phyloP scores from a whole-genome alignment of 495 filamentous ascomycete genomes.

The Neurospora sp. region DNA sequence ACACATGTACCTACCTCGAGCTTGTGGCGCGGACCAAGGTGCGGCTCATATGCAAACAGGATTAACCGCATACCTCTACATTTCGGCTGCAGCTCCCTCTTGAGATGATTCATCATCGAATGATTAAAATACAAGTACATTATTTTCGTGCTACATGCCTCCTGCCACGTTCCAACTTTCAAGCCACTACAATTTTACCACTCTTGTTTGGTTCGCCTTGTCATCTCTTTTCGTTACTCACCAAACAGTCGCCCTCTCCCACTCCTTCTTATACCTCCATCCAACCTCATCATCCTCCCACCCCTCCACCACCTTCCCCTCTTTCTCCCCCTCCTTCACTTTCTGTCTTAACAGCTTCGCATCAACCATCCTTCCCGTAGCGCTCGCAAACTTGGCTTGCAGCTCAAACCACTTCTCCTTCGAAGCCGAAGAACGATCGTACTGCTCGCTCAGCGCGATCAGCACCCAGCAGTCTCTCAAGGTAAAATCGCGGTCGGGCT shows the following conservation, averaged over 20 bases:
- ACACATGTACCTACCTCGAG: too few species aligned
- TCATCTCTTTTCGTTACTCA: not conserved
- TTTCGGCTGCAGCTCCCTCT: too few species aligned
- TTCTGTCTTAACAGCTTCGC: not conserved
- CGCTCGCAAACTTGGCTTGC: not conserved
- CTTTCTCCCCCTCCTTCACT: not conserved
- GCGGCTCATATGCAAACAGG: too few species aligned
- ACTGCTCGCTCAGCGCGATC: not conserved
- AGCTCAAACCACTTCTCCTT: not conserved
- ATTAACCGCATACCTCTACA: too few species aligned
- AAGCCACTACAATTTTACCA: too few species aligned
- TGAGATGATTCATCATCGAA: too few species aligned
- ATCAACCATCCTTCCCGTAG: not conserved
- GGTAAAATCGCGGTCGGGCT: not conserved
- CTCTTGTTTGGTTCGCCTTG: too few species aligned
- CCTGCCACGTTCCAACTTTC: too few species aligned
- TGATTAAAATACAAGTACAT: too few species aligned
- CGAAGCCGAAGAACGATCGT: not conserved
- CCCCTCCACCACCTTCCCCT: not conserved
- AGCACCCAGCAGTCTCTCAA: not conserved
- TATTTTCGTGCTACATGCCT: too few species aligned
- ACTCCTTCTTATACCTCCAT: not conserved
- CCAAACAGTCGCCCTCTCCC: not conserved
- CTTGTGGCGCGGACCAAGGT: too few species aligned
- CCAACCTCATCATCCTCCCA: not conserved